phyloP scores from a whole-genome alignment of 805 yeast species.

The Grigorovia yakushimaensis region DNA sequence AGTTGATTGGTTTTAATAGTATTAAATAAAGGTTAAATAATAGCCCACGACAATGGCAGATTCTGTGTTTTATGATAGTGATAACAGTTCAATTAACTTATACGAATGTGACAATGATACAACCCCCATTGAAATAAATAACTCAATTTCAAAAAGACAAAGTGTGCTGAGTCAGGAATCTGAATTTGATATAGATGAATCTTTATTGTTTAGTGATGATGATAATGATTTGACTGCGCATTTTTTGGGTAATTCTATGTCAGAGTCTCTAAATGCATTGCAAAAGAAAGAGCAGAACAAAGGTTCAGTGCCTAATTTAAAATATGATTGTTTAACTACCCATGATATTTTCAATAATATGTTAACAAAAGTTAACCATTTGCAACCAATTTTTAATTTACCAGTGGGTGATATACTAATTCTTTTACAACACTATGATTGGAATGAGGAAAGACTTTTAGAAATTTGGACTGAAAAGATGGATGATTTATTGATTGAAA shows the following conservation, averaged over 20 bases:
- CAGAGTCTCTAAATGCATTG: constrained; percentile 7
- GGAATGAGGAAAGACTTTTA: constrained; percentile 51
- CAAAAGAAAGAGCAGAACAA: constrained; percentile 11
- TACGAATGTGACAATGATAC: background rate
- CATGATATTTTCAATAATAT: constrained; percentile 25
- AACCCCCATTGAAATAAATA: background rate
- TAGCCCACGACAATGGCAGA: no score
- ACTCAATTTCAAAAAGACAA: background rate
- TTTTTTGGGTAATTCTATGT: constrained; percentile 15
- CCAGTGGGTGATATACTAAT: constrained; percentile 30
- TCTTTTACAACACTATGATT: constrained; percentile 39
- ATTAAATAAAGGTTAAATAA: no score
- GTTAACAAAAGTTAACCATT: constrained; percentile 18
- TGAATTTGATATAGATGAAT: constrained; percentile 18
- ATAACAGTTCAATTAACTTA: constrained; percentile 1
- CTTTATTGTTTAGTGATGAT: constrained; percentile 15
- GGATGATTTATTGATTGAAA: constrained; percentile 26
- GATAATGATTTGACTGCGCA: constrained; percentile 15
- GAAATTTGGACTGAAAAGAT: constrained; percentile 45
- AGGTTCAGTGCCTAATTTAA: constrained; percentile 17
- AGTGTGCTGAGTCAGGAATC: constrained; percentile 10
- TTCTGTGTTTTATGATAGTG: background rate
- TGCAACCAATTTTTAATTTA: constrained; percentile 23
- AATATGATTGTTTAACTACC: constrained; percentile 28
- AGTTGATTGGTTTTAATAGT: no score